A percentile compares a stretch with the other conserved stretches of the same genome.
Evolutionary conservation across 768 basidiomycete species (phyloP).

Genomic region (Boletellus emodensis): DNA sequence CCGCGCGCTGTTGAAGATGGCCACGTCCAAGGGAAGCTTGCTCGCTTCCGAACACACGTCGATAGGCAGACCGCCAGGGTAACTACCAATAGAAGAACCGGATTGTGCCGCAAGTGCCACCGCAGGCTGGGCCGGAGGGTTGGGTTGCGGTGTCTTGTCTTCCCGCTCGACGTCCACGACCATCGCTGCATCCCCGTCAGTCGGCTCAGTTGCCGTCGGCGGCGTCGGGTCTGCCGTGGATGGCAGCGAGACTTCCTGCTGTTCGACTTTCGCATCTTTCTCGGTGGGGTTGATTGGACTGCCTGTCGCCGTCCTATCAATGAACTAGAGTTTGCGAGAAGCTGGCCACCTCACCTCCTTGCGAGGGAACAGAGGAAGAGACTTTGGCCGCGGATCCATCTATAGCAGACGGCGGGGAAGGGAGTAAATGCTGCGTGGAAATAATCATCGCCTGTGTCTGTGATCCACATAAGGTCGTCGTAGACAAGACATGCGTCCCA

Average conservation of each 20-base stretch:
- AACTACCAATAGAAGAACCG: conserved; percentile 28
- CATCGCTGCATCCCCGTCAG: conserved; percentile 32
- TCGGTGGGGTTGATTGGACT: conserved; percentile 22
- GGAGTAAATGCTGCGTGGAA: conserved; percentile 76
- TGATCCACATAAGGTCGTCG: conserved; percentile 1
- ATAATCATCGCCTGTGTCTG: conserved; percentile 91
- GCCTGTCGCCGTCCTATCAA: conserved; percentile 11
- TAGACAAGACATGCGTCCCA: background rate
- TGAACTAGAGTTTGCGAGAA: background rate
- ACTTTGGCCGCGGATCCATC: conserved; percentile 26
- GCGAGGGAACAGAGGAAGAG: conserved; percentile 21
- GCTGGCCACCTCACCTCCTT: conserved; percentile 20
- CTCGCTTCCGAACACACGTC: conserved; percentile 83
- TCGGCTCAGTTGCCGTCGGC: conserved; percentile 18
- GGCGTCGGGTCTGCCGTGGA: conserved; percentile 32
- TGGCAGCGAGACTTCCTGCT: conserved; percentile 32
- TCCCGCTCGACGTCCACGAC: conserved; percentile 49
- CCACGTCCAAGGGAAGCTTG: conserved; percentile 88
- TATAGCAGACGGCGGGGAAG: conserved; percentile 33
- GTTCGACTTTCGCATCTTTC: conserved; percentile 30
- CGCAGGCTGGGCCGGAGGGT: conserved; percentile 25
- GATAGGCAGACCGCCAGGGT: conserved; percentile 49
- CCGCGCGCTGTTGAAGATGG: conserved; percentile 88
- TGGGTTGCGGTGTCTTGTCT: conserved; percentile 28
- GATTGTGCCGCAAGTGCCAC: conserved; percentile 8